Evolutionary conservation across 2,329 filamentous ascomycete species (phyloP), one percentile per base, ranked within the genome.

Genomic region (Orbilia ellipsospora): DNA sequence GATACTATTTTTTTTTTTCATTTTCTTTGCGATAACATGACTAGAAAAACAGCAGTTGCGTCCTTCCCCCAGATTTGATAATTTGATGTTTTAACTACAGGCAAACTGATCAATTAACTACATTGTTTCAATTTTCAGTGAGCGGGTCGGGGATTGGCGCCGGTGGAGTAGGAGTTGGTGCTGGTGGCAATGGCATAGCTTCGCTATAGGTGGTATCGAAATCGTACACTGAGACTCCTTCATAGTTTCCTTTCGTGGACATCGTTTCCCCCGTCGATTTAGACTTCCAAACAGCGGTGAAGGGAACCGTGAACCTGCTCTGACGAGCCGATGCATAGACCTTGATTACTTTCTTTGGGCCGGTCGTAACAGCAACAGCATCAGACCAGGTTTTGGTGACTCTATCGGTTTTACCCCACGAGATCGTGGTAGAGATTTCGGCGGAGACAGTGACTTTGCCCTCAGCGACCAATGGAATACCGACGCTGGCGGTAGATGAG

Each of bases 211-310:
- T 23, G 2, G 23, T 23, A 23, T 23, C 23, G 23, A 57, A 57
- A 36, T 42, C 31, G 31, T 57, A 57, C 13, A 57, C 54, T 13
- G 54, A 57, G 40, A 57, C 54, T 15, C 54, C 54, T 18, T 42
- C 26, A 42, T 57, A 57, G 28, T 5, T 42, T 20, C 54, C 54
- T 18, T 28, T 16, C 3, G 28, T 57, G 4, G n/a, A 5, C 54
- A 57, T 57, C 28, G n/a, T 42, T 36, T 57, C 2, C n/a, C 54
- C 54, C 7, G 54, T 42, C 13, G 26, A 57, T 42, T 57, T 57
- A 18, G 54, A 57, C 31, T 57, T 57, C 54, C 54, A 57, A n/a
- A 13, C 12, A n/a, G 31, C 54, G 40, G 31, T 42, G 36, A 59
- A 59, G 13, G 55, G 55, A 44, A 45, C 55, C 5, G n/a, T 59